A percentile compares a stretch with the other conserved stretches of the same genome.
Evolutionary conservation across 1,139 yeast species (phyloP).

Genomic region (Candida glucosophila): DNA sequence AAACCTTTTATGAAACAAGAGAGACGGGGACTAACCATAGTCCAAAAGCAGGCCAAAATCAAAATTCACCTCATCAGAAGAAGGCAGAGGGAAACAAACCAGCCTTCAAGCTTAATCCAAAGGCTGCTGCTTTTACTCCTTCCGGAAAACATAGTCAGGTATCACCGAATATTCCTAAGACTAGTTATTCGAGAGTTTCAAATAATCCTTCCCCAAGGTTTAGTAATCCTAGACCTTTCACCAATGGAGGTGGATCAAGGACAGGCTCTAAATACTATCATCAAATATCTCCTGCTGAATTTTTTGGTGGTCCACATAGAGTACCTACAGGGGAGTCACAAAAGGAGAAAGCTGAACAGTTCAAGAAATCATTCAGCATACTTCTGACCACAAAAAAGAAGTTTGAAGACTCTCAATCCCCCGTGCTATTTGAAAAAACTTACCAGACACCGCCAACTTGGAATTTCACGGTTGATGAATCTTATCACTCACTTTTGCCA

Average conservation of each 20-base stretch:
- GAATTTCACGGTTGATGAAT: constrained; percentile 51
- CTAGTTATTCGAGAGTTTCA: constrained; percentile 14
- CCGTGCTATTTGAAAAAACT: constrained; percentile 43
- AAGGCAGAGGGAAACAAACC: constrained; percentile 51
- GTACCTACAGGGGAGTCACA: constrained; percentile 41
- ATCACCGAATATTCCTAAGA: constrained; percentile 26
- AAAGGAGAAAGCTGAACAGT: constrained; percentile 23
- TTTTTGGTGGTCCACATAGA: constrained; percentile 39
- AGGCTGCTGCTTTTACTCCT: constrained; percentile 67
- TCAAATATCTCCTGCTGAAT: constrained; percentile 36
- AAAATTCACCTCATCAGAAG: constrained; percentile 14
- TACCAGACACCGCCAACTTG: constrained; percentile 78
- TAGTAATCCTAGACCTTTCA: constrained; percentile 25
- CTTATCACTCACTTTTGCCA: constrained; percentile 42
- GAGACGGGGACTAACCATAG: constrained; percentile 4
- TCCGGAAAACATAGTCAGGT: constrained; percentile 18
- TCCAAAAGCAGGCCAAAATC: constrained; percentile 3
- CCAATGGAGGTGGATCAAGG: constrained; percentile 11
- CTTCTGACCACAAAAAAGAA: constrained; percentile 35
- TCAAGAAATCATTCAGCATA: constrained; percentile 49
- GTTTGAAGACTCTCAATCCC: constrained; percentile 22
- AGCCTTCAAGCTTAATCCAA: constrained; percentile 62
- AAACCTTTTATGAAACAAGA: constrained; percentile 3
- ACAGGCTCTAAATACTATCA: constrained; percentile 25
- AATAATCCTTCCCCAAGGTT: constrained; percentile 29